These are phyloP conservation scores for Fusarium pininemorale DNA, from an alignment of 2,329 filamentous ascomycete species.

Conservation along the genomic window DNA sequence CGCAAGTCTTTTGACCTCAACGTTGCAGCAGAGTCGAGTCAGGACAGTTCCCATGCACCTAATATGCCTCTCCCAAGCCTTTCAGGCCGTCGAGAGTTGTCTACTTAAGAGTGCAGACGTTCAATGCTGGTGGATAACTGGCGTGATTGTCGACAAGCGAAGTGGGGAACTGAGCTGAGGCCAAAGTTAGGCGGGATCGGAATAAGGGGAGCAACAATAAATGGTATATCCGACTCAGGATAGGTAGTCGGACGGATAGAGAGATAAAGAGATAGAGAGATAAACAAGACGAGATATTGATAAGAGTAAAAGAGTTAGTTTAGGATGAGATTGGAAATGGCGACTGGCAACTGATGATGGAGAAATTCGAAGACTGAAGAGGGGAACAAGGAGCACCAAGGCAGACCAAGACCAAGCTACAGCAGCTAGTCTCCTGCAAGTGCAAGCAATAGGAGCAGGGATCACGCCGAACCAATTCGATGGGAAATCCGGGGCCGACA, in stretches of 20 bases:
- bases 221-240: not conserved
- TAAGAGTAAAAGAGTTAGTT: not conserved
- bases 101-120: not conserved
- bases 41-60: not conserved
- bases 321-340: not conserved
- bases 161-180: conserved; percentile 29
- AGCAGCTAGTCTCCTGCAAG: conserved; percentile 25
- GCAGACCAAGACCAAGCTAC: conserved; percentile 18
- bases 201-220: conserved; percentile 7
- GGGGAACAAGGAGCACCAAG: conserved; percentile 16
- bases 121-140: conserved; percentile 13
- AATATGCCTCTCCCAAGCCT: not conserved
- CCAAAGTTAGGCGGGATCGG: conserved; percentile 8
- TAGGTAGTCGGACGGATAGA: not conserved
- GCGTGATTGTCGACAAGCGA: conserved; percentile 32
- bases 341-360: not conserved
- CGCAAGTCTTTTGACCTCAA: not conserved
- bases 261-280: not conserved
- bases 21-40: not conserved
- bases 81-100: not conserved
- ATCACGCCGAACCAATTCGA: conserved; percentile 43
- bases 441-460: conserved; percentile 22
- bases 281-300: not conserved
- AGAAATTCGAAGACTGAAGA: conserved; percentile 15
- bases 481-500: conserved; percentile 43